A percentile compares a stretch with the other conserved stretches of the same genome.
phyloP scores from a whole-genome alignment of 2,329 filamentous ascomycete genomes.

The Tolypocladium album region DNA sequence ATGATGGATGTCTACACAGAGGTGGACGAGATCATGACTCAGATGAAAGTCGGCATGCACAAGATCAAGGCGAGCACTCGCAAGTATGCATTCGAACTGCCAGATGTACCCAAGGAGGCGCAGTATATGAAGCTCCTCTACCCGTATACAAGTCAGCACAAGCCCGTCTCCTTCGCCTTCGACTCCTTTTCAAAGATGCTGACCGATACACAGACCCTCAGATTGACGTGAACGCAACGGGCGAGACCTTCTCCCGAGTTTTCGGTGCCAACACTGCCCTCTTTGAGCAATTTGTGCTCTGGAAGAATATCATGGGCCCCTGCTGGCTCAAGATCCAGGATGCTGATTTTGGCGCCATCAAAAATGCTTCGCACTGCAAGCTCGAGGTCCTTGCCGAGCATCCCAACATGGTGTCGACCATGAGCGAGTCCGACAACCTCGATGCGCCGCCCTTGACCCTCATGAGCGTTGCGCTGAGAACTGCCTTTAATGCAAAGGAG shows the following conservation, averaged over 20 bases:
- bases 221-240: conserved; percentile 58
- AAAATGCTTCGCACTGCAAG: conserved; percentile 95
- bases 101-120: conserved; percentile 74
- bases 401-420: conserved; percentile 61
- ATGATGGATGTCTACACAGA: conserved; percentile 89
- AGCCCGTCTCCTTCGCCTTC: neutral
- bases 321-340: conserved; percentile 92
- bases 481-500: conserved; percentile 76
- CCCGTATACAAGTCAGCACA: conserved; percentile 63
- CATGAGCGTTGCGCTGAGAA: conserved; percentile 91
- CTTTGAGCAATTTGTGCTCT: conserved; percentile 96
- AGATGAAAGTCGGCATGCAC: conserved; percentile 74
- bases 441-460: conserved; percentile 81
- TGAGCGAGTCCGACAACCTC: conserved; percentile 69
- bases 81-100: conserved; percentile 93
- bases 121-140: conserved; percentile 96
- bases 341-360: conserved; percentile 72
- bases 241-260: conserved; percentile 86
- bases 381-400: conserved; percentile 76
- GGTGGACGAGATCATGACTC: conserved; percentile 80
- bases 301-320: conserved; percentile 98
- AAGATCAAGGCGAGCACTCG: conserved; percentile 85
- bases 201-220: conserved; percentile 41
- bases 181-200: conserved; percentile 3
- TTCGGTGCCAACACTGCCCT: conserved; percentile 90